Evolutionary conservation across 208 protist species (phyloP), one percentile per base, ranked within the genome.

Genomic region (Lotmaria passim): DNA sequence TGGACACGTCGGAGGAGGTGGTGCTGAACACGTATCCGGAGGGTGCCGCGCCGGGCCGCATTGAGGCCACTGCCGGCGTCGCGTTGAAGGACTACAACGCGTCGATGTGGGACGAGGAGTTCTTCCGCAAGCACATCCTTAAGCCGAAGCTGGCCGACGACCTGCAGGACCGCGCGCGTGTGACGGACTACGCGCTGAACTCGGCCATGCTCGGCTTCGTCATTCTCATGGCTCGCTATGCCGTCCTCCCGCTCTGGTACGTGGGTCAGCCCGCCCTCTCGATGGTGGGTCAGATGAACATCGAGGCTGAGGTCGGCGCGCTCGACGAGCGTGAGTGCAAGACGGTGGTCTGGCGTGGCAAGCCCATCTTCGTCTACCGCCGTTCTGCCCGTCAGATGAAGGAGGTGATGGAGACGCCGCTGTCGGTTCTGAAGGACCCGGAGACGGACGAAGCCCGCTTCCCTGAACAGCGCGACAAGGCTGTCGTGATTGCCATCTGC

Each of bases 341-440:
- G 63, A 98, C 92, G 11, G 82, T 99, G 47, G 98, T 98, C 66
- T 99, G 98, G 98, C 94, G 98, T 75, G 98, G 98, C 69, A 99
- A 99, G 90, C 98, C 98, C 43, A 77, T 99, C n/a, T 99, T 99
- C 78, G 95, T 99, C 38, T 97, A 97, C 80, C 93, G 94, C 71
- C 93, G 98, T 79, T 97, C 88, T n/a, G 87, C 81, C 24, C 83
- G 83, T 8, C 98, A 99, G 86, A 98, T 99, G 85, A 88, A 88
- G 41, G 71, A 86, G n/a, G 64, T 97, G 33, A 46, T 43, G 59
- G 77, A 83, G 73, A 95, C 88, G 15, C 85, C 90, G 19, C 61
- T 98, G 60, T 78, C 53, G 30, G 84, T 86, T 17, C 90, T 99
- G n/a, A 93, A 96, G 70, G 93, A 99, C 86, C 98, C 96, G 44